Evolutionary conservation across 768 basidiomycete species (phyloP), one percentile per base, ranked within the genome.

Genomic region (Ephemerocybe angulata): DNA sequence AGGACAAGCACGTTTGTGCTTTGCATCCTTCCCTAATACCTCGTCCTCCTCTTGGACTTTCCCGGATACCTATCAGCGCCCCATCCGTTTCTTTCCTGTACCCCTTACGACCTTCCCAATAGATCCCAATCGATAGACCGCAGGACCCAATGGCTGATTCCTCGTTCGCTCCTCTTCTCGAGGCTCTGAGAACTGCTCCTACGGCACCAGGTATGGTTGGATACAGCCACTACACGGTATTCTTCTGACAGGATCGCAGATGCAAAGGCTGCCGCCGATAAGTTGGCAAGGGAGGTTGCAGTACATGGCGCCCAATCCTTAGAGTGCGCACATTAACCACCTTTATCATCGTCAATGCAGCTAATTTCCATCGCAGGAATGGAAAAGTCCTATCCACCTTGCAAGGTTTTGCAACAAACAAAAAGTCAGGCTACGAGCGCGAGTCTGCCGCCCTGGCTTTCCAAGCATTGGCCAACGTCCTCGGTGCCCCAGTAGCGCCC

Each of bases 391-490:
- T 93, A 44, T 73, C 79, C 49, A 80, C 83, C 31, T 73, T 94
- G 46, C 84, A 88, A 53, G 59, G 65, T 21, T 91, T 85, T 67
- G 88, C 87, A 28, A 80, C 81, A 56, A 91, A 92, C 70, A 90
- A 90, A 71, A 92, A 92, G 73, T 90, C 87, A 27, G 90, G 90
- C 50, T 91, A 82, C 65, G 92, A 93, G 69, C 87, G 92, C 56
- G 93, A 94, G 75, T 90, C 90, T 30, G 86, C 87, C 37, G 86
- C 87, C 44, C 83, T 93, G 57, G 91, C 81, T 7, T 88, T 88
- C 66, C 86, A 87, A 56, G 88, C 90, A 7, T 69, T 95, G 22
- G 81, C 88, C 47, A 75, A 72, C 41, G 76, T 84, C 52, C 77
- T 93, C 24, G 94, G 94, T 28, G 71, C 84, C 21, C 71, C 89